These are phyloP conservation scores for Dacryopinax spathularia DNA, from an alignment of 768 basidiomycete species.

Conservation along the genomic window DNA sequence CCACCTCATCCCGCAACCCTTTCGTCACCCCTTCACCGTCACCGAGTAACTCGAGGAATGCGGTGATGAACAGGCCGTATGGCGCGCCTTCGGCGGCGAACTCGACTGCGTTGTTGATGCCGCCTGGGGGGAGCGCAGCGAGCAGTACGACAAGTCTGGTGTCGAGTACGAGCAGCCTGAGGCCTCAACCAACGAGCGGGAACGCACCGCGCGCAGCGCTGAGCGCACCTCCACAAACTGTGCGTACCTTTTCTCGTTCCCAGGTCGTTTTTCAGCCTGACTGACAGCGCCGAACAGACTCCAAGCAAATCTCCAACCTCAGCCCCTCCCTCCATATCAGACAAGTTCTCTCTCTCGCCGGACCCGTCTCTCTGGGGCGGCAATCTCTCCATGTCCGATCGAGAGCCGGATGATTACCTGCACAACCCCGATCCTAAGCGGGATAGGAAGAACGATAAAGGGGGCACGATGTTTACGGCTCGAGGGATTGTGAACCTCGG, in stretches of 20 bases:
- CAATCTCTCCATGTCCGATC: constrained; percentile 40
- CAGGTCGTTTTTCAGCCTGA: background rate
- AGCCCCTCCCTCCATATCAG: background rate
- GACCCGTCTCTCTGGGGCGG: constrained; percentile 63
- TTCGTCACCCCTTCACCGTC: background rate
- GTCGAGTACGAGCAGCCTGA: background rate
- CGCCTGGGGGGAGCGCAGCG: background rate
- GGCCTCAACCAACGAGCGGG: background rate
- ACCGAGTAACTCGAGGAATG: background rate
- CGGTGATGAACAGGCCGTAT: background rate
- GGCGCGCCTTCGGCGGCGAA: background rate
- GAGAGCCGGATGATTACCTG: constrained; percentile 55
- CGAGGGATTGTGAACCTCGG: constrained; percentile 61
- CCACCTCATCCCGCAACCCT: background rate
- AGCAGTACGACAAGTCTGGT: background rate
- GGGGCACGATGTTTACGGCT: constrained; percentile 48
- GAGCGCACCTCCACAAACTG: background rate
- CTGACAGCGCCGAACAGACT: too few relatives aligned
- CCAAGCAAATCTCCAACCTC: background rate
- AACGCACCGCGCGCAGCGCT: background rate
- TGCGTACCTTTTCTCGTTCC: background rate
- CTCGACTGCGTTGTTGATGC: background rate
- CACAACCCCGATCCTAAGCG: constrained; percentile 58
- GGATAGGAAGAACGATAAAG: constrained; percentile 41
- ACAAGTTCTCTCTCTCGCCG: constrained; percentile 56